Base-by-base conservation (phyloP, 202 grass and related monocot genomes). In the Eragrostis tef region DNA sequence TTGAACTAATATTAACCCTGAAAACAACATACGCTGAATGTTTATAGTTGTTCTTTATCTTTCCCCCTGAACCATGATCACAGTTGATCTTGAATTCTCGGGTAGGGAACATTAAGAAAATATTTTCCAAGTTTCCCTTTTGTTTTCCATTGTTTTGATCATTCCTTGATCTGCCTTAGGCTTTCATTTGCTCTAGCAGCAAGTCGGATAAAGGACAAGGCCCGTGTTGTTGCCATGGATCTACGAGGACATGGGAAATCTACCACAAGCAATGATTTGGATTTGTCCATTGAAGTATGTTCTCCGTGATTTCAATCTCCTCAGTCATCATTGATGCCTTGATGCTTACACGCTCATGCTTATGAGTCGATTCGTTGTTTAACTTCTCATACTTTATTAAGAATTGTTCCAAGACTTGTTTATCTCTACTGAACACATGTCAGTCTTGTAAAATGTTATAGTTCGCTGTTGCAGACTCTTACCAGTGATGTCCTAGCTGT, bases 161-260 rank as follows among this genome's bases (percentile, higher is more conserved):
- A 31, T 74, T 78, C 26, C 63, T 68, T 73, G 53, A 73, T 88
- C 47, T 81, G 22, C 57, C 65, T 51, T 82, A 98, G 96, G 86
- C 96, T 95, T 87, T 98, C 96, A 83, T 98, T 98, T 90, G 92
- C 90, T 21, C 76, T 95, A 76, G 79, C 96, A 77, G 87, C 96
- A 52, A 84, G 70, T 83, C 91, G 13, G 71, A 84, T 98, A 51
- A 98, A 98, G 88, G 92, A 91, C 52, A 95, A 93, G 67, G 80
- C 90, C 34, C 85, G 70, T 79, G 87, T 95, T 78, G 74, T 93
- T 71, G 77, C 96, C 26, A 87, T 98, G 87, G 96, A 98, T 89
- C 83, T 98, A 41, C 84, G 96, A 67, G 92, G 92, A 60, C 96
- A 98, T 81, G 92, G 96, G 9, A 98, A 95, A 72, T 91, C 92